Percentiles rank a stretch among this genome's conserved stretches.
phyloP scores from a whole-genome alignment of 495 filamentous ascomycete genomes.

The Lasiosphaeriaceae sp. region DNA sequence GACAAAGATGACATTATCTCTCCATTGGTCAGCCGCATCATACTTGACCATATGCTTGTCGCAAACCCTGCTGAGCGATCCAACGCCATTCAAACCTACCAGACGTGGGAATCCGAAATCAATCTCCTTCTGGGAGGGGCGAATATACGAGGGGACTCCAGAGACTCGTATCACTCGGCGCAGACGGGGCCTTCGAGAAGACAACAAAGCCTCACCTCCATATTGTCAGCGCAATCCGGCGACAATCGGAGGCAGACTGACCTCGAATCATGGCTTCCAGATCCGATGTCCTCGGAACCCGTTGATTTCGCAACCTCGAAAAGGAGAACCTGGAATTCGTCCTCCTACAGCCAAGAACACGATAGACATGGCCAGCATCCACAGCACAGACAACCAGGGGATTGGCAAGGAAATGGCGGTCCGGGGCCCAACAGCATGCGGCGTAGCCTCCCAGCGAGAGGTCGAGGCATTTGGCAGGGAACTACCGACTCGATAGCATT shows the following conservation, averaged over 20 bases:
- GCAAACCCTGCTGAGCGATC: constrained; percentile 2
- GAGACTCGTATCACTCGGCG: background rate
- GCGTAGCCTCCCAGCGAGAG: background rate
- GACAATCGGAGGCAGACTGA: background rate
- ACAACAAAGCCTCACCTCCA: background rate
- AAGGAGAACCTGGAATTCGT: background rate
- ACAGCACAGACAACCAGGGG: background rate
- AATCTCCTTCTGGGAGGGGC: no score
- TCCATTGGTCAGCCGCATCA: background rate
- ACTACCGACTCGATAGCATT: background rate
- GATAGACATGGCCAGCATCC: background rate
- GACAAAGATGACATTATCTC: constrained; percentile 1
- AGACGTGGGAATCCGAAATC: background rate
- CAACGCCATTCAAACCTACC: background rate
- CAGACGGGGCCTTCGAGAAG: no score
- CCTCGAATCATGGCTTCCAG: background rate
- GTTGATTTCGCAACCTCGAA: background rate
- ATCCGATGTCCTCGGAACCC: background rate
- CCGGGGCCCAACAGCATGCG: background rate
- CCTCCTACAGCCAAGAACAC: background rate
- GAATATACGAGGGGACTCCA: background rate
- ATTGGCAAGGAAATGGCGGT: background rate
- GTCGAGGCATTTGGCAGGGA: no score
- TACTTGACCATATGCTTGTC: constrained; percentile 3
- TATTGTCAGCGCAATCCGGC: background rate